phyloP scores from a whole-genome alignment of 257 asterid genomes.

The Mentha longifolia region DNA sequence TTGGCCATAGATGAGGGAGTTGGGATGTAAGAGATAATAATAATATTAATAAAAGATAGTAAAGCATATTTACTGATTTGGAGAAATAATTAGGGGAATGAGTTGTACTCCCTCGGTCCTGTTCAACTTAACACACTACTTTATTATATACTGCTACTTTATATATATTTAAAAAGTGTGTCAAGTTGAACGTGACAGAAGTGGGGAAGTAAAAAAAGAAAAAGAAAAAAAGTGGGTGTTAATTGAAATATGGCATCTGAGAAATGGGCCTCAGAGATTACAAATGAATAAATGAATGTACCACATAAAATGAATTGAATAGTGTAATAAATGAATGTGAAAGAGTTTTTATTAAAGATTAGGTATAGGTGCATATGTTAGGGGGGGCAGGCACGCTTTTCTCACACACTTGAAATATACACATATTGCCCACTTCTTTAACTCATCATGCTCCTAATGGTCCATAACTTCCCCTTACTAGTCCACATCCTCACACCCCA shows the following conservation, averaged over 20 bases:
- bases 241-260: conserved; percentile 10
- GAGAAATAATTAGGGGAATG: background rate
- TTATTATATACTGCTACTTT: too few species aligned
- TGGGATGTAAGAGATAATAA: background rate
- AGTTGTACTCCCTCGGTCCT: background rate
- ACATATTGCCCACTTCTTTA: conserved; percentile 32
- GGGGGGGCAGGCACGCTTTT: conserved; percentile 30
- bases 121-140: too few species aligned
- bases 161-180: too few species aligned
- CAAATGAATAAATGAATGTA: background rate
- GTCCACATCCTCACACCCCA: conserved; percentile 23
- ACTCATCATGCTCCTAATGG: conserved; percentile 41
- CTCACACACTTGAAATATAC: conserved; percentile 17
- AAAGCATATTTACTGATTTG: too few species aligned
- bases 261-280: background rate
- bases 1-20: conserved; percentile 17
- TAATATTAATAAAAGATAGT: too few species aligned
- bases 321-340: conserved; percentile 23
- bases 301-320: background rate
- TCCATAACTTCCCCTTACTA: conserved; percentile 39
- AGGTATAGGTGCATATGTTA: conserved; percentile 13
- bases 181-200: too few species aligned
- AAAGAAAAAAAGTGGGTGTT: background rate
- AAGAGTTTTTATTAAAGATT: conserved; percentile 18
- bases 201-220: background rate